These are phyloP conservation scores for Ocimum tenuiflorum DNA, from an alignment of 257 asterid genomes.

Conservation along the genomic window DNA sequence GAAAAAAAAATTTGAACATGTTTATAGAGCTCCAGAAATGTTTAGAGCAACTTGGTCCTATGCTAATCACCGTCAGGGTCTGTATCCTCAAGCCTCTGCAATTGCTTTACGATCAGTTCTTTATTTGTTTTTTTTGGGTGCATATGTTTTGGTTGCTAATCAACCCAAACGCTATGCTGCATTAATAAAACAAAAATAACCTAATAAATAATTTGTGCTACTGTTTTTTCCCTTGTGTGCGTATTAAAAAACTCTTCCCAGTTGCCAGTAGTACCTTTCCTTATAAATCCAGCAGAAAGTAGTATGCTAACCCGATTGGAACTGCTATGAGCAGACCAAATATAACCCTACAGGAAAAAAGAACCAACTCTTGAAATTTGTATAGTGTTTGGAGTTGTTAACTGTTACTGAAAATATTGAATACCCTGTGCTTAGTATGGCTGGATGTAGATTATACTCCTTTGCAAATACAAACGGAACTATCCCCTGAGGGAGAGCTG, in stretches of 20 bases:
- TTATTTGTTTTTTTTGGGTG: not conserved
- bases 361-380: conserved; percentile 14
- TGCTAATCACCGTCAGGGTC: conserved; percentile 7
- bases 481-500: conserved; percentile 94
- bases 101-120: conserved; percentile 3
- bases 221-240: conserved; percentile 1
- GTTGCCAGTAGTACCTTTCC: conserved; percentile 16
- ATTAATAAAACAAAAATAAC: conserved; percentile 1
- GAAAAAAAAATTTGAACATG: not conserved
- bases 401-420: conserved; percentile 2
- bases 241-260: conserved; percentile 2
- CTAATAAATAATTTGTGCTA: not conserved
- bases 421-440: conserved; percentile 86
- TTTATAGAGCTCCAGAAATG: not conserved
- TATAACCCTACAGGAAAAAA: conserved; percentile 46
- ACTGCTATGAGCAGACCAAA: conserved; percentile 69
- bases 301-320: conserved; percentile 69
- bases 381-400: not conserved
- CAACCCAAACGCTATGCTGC: conserved; percentile 8
- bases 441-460: conserved; percentile 78
- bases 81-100: not conserved
- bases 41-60: not conserved
- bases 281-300: conserved; percentile 58
- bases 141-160: conserved; percentile 7
- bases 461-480: conserved; percentile 91